Evolutionary conservation across 371 early-diverging fungal genomes (phyloP), one percentile per base, ranked within the genome.

Genomic region (Enteropsectra breve): DNA sequence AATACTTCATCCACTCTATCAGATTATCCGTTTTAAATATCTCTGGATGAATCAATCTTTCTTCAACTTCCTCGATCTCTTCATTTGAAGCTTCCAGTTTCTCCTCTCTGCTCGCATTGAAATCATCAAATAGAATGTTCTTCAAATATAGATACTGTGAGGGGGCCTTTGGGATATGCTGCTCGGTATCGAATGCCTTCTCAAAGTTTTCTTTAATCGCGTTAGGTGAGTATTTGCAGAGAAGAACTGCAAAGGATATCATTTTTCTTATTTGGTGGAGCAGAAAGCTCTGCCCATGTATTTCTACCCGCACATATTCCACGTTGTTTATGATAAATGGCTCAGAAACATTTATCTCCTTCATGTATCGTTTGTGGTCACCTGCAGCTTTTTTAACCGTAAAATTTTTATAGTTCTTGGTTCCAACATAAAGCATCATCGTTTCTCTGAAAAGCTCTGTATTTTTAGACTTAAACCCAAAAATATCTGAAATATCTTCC

Each of bases 271-370:
- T 98, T 64, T 82, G 78, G 80, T 98, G 95, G 36, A 98, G 82
- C 91, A 97, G 90, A 73, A 98, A 98, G 33, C 91, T 87, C 78
- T 96, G 94, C 1, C 99, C 99, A 52, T 88, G 85, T 21, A 98
- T 86, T 68, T 85, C 86, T 37, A 94, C 76, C 43, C 85, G 85
- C 23, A 95, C 68, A 93, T 95, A 97, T 73, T 94, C 92, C 38
- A 82, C 82, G 0, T 84, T 89, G 23, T 84, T 75, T 33, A 83
- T 81, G n/a, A 87, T 63, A 74, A 66, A 49, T 18, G 63, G n/a
- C 23, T 73, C 68, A 0, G 34, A 33, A 1, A 68, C 53, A 15
- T 5, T 78, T 69, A 85, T 86, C 32, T 90, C 88, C 72, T 84
- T 85, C 23, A 97, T 85, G 43, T 83, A 83, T 30, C 87, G 82